A percentile compares a stretch with the other conserved stretches of the same genome.
Evolutionary conservation across 768 basidiomycete species (phyloP).

Genomic region (Auricularia cornea): DNA sequence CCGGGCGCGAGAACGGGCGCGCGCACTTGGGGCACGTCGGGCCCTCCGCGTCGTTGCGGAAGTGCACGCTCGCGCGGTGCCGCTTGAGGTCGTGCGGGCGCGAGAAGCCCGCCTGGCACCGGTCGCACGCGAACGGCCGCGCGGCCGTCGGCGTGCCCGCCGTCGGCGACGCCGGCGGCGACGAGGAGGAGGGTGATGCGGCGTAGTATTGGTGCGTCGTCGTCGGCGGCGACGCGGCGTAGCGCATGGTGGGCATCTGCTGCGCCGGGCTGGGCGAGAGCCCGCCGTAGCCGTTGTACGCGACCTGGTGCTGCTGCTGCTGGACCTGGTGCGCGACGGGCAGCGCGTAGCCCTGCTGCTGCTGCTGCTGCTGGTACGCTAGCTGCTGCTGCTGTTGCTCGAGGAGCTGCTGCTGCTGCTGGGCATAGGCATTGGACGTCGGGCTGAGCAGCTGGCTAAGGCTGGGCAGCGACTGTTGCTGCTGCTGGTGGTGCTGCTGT

Average conservation of each 20-base stretch:
- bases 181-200: not conserved
- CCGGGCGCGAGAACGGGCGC: not conserved
- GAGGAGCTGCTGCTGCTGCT: not conserved
- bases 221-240: not conserved
- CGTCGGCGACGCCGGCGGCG: not conserved
- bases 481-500: not conserved
- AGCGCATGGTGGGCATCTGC: not conserved
- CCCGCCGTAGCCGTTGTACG: no score
- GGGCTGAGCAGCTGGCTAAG: not conserved
- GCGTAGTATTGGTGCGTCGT: not conserved
- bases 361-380: not conserved
- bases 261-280: no score
- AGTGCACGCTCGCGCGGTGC: not conserved
- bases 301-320: not conserved
- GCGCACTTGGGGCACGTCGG: not conserved
- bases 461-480: not conserved
- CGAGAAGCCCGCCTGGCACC: not conserved
- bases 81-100: not conserved
- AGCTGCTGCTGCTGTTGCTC: not conserved
- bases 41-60: not conserved
- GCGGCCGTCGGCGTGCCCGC: not conserved
- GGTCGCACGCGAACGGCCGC: not conserved
- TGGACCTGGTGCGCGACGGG: not conserved
- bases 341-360: not conserved
- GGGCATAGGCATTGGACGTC: not conserved